Conservation (phyloP, 2,329 filamentous ascomycete species). For the Fusarium sarcochroum region DNA sequence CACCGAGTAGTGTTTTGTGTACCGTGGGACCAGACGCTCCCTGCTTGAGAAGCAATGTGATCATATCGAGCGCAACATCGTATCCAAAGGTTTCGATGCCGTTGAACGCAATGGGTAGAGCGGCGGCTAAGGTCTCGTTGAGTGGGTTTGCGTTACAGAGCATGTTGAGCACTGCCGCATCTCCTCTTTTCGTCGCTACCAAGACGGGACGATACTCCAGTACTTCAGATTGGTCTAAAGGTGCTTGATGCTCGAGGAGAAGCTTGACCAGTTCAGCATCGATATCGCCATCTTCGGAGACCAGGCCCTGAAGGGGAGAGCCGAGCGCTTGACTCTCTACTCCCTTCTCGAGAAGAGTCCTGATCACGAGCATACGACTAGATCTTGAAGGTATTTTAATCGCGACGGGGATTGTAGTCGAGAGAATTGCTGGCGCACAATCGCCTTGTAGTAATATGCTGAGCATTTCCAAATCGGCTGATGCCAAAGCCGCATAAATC, state of each 20-base stretch:
- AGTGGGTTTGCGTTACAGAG: background rate
- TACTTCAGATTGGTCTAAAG: background rate
- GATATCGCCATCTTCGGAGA: background rate
- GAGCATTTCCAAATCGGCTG: background rate
- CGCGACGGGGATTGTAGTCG: background rate
- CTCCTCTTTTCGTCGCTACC: background rate
- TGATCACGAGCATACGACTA: background rate
- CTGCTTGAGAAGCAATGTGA: conserved; percentile 8
- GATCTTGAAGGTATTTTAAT: background rate
- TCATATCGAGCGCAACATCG: background rate
- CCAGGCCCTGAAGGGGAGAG: background rate
- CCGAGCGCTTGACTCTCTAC: background rate
- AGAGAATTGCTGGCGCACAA: conserved; percentile 9
- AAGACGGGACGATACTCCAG: background rate
- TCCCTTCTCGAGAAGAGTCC: conserved; percentile 7
- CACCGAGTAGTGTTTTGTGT: background rate
- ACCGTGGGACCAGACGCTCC: background rate
- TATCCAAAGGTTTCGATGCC: background rate
- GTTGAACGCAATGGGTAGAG: conserved; percentile 8
- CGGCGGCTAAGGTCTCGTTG: background rate
- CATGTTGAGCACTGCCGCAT: conserved; percentile 9
- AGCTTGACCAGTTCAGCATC: conserved; percentile 7
- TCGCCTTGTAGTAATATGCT: background rate
- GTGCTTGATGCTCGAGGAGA: conserved; percentile 10
- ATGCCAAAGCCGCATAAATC: background rate